Percentiles rank a stretch among this genome's conserved stretches.
Conservation (phyloP, 2,329 filamentous ascomycete species). For the Pseudogymnoascus sp. region DNA sequence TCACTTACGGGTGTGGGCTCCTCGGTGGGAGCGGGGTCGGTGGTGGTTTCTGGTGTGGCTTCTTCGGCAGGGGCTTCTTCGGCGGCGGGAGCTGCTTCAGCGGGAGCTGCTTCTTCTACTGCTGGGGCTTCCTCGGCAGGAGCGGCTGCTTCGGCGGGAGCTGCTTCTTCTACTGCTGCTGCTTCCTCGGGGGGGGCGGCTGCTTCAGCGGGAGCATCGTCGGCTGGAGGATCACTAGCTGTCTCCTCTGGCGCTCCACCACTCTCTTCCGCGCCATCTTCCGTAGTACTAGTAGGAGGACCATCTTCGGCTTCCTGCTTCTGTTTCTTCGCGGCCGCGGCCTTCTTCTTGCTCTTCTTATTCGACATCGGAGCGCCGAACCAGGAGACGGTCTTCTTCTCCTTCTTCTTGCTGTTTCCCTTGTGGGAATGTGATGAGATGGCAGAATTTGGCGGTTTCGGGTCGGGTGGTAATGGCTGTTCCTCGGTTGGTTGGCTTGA, state of each 20-base stretch:
- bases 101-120: not conserved
- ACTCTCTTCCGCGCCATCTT: not conserved
- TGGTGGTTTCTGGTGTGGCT: not conserved
- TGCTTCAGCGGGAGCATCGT: not conserved
- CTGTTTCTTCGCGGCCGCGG: slow-evolving; percentile 14
- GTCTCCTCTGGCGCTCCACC: not conserved
- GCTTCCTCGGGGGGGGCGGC: not conserved
- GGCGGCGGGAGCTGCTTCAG: not conserved
- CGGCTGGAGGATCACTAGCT: not conserved
- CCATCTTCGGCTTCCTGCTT: not conserved
- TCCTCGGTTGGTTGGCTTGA: not conserved
- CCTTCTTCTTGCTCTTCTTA: slow-evolving; percentile 16
- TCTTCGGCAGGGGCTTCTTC: slow-evolving; percentile 7
- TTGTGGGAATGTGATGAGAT: slow-evolving; percentile 5
- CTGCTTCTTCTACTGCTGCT: not conserved
- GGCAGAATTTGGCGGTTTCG: not conserved
- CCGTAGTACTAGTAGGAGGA: not conserved
- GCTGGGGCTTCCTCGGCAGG: not conserved
- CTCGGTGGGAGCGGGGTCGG: slow-evolving; percentile 10
- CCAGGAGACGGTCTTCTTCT: not conserved
- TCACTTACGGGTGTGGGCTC: not conserved
- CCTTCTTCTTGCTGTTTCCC: not conserved
- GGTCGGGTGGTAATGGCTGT: not conserved
- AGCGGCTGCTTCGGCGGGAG: not conserved
- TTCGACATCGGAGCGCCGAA: not conserved